Evolutionary conservation across 1,139 yeast species (phyloP).

Genomic region (Williopsis jadinii): DNA sequence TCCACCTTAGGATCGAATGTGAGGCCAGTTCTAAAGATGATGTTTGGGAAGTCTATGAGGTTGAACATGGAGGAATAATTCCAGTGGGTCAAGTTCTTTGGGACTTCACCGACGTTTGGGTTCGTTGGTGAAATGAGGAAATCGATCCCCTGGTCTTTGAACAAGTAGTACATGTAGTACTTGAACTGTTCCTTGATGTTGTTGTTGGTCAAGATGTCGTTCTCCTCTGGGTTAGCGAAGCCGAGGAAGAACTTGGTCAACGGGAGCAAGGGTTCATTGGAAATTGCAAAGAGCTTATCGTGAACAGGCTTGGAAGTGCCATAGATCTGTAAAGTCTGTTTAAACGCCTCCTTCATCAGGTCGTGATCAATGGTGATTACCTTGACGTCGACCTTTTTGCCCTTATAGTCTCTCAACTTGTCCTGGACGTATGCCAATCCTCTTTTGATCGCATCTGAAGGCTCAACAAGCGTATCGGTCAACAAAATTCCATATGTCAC

Average conservation of each 20-base stretch:
- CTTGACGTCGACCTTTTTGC: constrained; percentile 33
- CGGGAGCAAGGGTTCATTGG: constrained; percentile 61
- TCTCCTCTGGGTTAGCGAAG: constrained; percentile 49
- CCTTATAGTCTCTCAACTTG: constrained; percentile 28
- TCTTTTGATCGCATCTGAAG: constrained; percentile 49
- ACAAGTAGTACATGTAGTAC: constrained; percentile 37
- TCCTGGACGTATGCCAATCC: constrained; percentile 35
- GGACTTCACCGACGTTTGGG: constrained; percentile 67
- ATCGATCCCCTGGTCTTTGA: constrained; percentile 54
- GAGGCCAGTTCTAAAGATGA: constrained; percentile 56
- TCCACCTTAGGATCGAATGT: constrained; percentile 38
- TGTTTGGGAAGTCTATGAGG: constrained; percentile 57
- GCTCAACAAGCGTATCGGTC: constrained; percentile 41
- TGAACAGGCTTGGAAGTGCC: constrained; percentile 54
- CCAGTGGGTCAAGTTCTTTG: constrained; percentile 66
- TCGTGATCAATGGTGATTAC: constrained; percentile 46
- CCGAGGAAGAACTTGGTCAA: constrained; percentile 56
- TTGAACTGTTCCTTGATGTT: constrained; percentile 39
- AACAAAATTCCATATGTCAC: constrained; percentile 33
- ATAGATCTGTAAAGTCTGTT: constrained; percentile 36
- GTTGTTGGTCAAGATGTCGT: constrained; percentile 24
- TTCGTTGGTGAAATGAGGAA: constrained; percentile 62
- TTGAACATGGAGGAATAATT: constrained; percentile 68
- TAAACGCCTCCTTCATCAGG: constrained; percentile 41
- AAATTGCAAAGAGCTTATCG: constrained; percentile 44